Evolutionary conservation across 1,284 basidiomycete genomes (phyloP).

Genomic region (Fomitopsis betulina): DNA sequence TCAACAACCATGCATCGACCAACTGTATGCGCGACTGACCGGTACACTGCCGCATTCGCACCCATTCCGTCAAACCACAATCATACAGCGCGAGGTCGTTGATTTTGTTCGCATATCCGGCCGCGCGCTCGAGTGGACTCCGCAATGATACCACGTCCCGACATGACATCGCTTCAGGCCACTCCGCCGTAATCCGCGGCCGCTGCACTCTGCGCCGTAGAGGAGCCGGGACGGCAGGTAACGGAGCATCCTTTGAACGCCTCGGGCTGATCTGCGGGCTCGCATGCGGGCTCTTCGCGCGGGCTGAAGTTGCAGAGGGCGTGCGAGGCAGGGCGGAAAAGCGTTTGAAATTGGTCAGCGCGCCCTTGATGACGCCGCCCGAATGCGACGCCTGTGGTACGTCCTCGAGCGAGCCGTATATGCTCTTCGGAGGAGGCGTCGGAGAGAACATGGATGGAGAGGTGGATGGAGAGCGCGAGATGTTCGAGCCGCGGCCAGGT

Average conservation of each 20-base stretch:
- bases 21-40: constrained; percentile 38
- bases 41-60: constrained; percentile 48
- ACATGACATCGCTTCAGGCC: constrained; percentile 74
- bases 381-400: constrained; percentile 8
- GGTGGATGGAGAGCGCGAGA: constrained; percentile 16
- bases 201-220: constrained; percentile 15
- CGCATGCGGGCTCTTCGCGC: constrained; percentile 6
- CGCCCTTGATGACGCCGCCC: constrained; percentile 20
- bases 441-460: constrained; percentile 12
- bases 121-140: constrained; percentile 68
- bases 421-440: constrained; percentile 45
- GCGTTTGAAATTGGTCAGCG: constrained; percentile 40
- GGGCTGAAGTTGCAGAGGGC: constrained; percentile 37
- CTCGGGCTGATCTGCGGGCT: constrained; percentile 8
- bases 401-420: constrained; percentile 23
- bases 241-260: not conserved
- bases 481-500: constrained; percentile 10
- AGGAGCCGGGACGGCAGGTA: not conserved
- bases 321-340: constrained; percentile 57
- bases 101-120: constrained; percentile 78
- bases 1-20: not conserved
- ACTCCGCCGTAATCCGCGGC: constrained; percentile 41
- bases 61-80: constrained; percentile 79
- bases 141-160: constrained; percentile 60
- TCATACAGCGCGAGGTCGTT: constrained; percentile 78